phyloP scores from a whole-genome alignment of 495 filamentous ascomycete species.

The Lasiosphaeria miniovina region DNA sequence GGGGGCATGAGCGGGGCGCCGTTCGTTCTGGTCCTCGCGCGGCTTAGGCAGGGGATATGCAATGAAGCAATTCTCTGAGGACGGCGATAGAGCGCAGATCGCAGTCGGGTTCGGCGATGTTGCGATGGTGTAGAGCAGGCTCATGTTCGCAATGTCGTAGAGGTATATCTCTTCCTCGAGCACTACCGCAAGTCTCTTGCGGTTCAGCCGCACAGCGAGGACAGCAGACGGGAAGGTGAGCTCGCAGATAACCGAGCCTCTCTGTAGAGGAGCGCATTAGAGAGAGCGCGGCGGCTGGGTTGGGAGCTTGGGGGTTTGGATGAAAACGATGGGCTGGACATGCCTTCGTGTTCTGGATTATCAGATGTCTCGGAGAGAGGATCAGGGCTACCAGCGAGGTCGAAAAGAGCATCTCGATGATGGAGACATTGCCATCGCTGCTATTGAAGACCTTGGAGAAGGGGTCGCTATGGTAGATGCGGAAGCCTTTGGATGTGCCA shows the following conservation, averaged over 20 bases:
- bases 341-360: slow-evolving; percentile 97
- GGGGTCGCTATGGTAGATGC: slow-evolving; percentile 92
- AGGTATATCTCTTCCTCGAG: slow-evolving; percentile 94
- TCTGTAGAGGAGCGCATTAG: slow-evolving; percentile 44
- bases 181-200: slow-evolving; percentile 88
- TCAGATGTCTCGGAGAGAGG: slow-evolving; percentile 80
- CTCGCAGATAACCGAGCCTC: slow-evolving; percentile 95
- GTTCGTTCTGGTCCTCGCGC: slow-evolving; percentile 51
- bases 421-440: slow-evolving; percentile 86
- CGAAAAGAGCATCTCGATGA: slow-evolving; percentile 98
- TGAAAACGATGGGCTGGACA: slow-evolving; percentile 23
- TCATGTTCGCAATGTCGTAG: slow-evolving; percentile 99
- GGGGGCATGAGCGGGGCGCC: slow-evolving; percentile 78
- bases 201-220: slow-evolving; percentile 86
- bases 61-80: slow-evolving; percentile 91
- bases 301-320: too few species aligned
- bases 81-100: slow-evolving; percentile 88
- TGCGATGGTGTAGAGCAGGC: slow-evolving; percentile 80
- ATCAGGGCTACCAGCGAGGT: slow-evolving; percentile 96
- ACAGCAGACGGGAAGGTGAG: slow-evolving; percentile 95
- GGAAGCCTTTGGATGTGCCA: slow-evolving; percentile 87
- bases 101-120: slow-evolving; percentile 90
- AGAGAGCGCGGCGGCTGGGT: background rate
- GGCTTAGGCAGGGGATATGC: slow-evolving; percentile 92
- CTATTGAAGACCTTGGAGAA: slow-evolving; percentile 92